Evolutionary conservation across 805 yeast species (phyloP), one percentile per base, ranked within the genome.

Genomic region (Starmera caribaea): DNA sequence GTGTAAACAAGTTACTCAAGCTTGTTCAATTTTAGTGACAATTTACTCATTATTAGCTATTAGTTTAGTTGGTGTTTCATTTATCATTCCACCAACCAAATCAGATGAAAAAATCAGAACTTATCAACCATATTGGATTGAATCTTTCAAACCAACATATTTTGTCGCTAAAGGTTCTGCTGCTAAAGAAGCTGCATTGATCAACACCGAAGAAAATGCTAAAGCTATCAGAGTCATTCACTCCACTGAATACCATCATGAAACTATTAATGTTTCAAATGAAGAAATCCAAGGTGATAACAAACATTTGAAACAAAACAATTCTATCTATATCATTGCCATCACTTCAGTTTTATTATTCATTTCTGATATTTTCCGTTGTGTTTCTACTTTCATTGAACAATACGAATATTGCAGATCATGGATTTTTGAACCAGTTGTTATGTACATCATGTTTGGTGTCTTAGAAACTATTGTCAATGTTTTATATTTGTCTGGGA

Each of bases 61-160:
- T 36, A 38, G 59, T 11, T 66, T 82, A 50, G 65, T 81, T 34
- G 55, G 55, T 0, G 49, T 73, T 37, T 74, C 88, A 3, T 81
- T 62, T 50, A 47, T 72, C 40, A 62, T 78, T 50, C 72, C 73
- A 47, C 75, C 84, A 16, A 74, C 84, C 6, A 46, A 63, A 35
- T 58, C 58, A 29, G 81, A 76, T 53, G 70, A 69, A 41, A 55
- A 63, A 37, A 65, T 80, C 32, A 67, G 72, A 46, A 75, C 71
- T 39, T 80, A 74, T 55, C 84, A 78, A 56, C 86, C 92, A 38
- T 75, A 77, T 65, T 83, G 92, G 92, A 73, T 83, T 50, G 75
- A 77, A 57, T 71, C 79, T 7, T 80, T 81, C 48, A 49, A 62
- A 16, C 71, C 80, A 38, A 63, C 66, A 40, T 83, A 82, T 59